Evolutionary conservation across 1,139 yeast genomes (phyloP).

Genomic region (Hyphopichia khmerensis): DNA sequence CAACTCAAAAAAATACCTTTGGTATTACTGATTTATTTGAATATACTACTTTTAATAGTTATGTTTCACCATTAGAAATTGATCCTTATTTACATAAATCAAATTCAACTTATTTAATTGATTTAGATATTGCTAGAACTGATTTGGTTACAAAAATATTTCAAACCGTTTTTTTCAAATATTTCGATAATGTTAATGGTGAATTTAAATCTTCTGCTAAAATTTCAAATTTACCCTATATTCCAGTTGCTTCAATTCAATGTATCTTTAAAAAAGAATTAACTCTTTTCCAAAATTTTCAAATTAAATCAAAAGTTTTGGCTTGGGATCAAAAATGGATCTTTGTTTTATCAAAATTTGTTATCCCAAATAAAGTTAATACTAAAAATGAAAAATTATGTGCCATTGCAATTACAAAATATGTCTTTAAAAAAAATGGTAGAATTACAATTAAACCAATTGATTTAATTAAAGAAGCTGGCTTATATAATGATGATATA

Average conservation of each 20-base stretch:
- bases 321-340: slow-evolving; percentile 93
- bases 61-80: slow-evolving; percentile 75
- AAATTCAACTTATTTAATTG: slow-evolving; percentile 83
- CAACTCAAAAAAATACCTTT: slow-evolving; percentile 25
- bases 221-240: slow-evolving; percentile 52
- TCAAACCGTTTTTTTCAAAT: slow-evolving; percentile 46
- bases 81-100: slow-evolving; percentile 87
- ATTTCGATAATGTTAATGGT: slow-evolving; percentile 39
- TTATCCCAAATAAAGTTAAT: slow-evolving; percentile 26
- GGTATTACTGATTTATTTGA: slow-evolving; percentile 44
- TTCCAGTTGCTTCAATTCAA: slow-evolving; percentile 76
- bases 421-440: slow-evolving; percentile 71
- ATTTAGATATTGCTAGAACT: slow-evolving; percentile 77
- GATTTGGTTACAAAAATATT: slow-evolving; percentile 58
- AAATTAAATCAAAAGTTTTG: slow-evolving; percentile 56
- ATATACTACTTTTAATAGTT: slow-evolving; percentile 46
- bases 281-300: slow-evolving; percentile 59
- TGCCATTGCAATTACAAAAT: slow-evolving; percentile 71
- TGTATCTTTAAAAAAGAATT: slow-evolving; percentile 73
- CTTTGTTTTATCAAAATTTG: slow-evolving; percentile 65
- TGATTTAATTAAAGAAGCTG: slow-evolving; percentile 56
- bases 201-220: slow-evolving; percentile 20
- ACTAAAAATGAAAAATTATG: slow-evolving; percentile 36
- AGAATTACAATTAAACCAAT: slow-evolving; percentile 69
- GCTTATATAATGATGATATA: slow-evolving; percentile 53